A percentile compares a stretch with the other conserved stretches of the same genome.
Evolutionary conservation across 768 basidiomycete genomes (phyloP).

Genomic region (Podaxis carcinomalis): DNA sequence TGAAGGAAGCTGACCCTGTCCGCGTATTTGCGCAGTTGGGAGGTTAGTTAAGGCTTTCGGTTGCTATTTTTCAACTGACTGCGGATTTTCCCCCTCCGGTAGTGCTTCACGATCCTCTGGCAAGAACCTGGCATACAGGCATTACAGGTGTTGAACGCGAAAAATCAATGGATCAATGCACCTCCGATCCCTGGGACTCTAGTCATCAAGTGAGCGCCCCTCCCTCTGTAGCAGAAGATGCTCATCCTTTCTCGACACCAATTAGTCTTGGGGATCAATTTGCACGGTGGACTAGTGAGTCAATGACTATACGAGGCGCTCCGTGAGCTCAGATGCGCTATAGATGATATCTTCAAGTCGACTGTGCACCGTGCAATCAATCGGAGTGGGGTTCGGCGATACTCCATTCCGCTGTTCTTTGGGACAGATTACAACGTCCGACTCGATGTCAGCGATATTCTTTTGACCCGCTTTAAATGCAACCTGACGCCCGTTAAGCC

Average conservation of each 20-base stretch:
- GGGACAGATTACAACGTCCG: constrained; percentile 84
- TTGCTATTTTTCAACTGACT: neutral
- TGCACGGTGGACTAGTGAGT: constrained; percentile 82
- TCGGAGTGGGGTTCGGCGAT: constrained; percentile 61
- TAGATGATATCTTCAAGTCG: constrained; percentile 88
- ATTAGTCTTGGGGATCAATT: constrained; percentile 80
- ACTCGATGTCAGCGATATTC: constrained; percentile 52
- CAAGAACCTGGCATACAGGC: constrained; percentile 71
- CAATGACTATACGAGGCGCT: neutral
- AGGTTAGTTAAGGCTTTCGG: constrained; percentile 23
- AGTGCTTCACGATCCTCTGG: constrained; percentile 89
- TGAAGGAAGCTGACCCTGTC: neutral
- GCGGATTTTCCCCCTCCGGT: neutral
- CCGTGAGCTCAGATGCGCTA: neutral
- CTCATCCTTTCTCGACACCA: neutral
- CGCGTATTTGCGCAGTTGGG: constrained; percentile 29
- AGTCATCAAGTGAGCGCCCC: constrained; percentile 69
- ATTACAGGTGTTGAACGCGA: constrained; percentile 76
- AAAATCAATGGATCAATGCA: constrained; percentile 79
- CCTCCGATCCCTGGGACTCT: constrained; percentile 76
- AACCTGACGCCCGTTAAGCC: constrained; percentile 30
- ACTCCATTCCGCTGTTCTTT: constrained; percentile 88
- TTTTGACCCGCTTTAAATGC: neutral
- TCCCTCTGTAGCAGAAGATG: neutral
- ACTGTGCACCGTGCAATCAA: constrained; percentile 87